These are phyloP conservation scores for Gyromitra esculenta DNA, from an alignment of 2,329 filamentous ascomycete species.

Conservation along the genomic window DNA sequence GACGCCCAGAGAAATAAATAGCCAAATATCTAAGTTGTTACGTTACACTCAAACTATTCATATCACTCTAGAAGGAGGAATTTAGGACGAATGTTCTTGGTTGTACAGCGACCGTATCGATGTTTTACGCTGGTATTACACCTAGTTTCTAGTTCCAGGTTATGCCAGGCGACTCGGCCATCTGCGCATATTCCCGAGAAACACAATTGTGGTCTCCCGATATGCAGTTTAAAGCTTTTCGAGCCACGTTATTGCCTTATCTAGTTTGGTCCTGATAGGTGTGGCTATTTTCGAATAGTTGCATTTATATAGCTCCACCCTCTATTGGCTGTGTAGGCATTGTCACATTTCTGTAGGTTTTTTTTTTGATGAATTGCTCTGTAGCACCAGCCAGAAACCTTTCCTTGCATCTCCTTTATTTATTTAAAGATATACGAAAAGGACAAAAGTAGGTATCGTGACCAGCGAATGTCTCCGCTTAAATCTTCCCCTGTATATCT, in stretches of 20 bases:
- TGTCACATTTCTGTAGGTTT: conserved; percentile 14
- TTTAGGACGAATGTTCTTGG: conserved; percentile 28
- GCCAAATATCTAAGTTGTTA: background rate
- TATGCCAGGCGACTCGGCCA: conserved; percentile 4
- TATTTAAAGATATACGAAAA: conserved; percentile 27
- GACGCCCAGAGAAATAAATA: background rate
- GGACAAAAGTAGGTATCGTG: conserved; percentile 1
- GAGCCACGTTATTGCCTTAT: conserved; percentile 3
- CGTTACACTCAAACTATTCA: conserved; percentile 6
- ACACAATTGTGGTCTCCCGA: conserved; percentile 9
- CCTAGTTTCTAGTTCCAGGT: background rate
- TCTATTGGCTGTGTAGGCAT: background rate
- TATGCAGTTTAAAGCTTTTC: conserved; percentile 20
- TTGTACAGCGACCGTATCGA: conserved; percentile 11
- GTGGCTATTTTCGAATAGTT: conserved; percentile 8
- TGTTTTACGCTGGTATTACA: background rate
- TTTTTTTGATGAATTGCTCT: conserved; percentile 4
- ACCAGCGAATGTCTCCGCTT: conserved; percentile 23
- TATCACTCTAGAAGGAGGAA: conserved; percentile 13
- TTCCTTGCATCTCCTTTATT: conserved; percentile 29
- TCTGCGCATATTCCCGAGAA: conserved; percentile 10
- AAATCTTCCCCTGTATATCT: conserved; percentile 18
- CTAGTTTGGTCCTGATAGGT: background rate
- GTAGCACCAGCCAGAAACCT: background rate
- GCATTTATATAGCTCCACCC: conserved; percentile 18